Percentiles rank a stretch among this genome's conserved stretches.
Conservation (phyloP, 768 basidiomycete genomes). For the Tephrocybe rancida region DNA sequence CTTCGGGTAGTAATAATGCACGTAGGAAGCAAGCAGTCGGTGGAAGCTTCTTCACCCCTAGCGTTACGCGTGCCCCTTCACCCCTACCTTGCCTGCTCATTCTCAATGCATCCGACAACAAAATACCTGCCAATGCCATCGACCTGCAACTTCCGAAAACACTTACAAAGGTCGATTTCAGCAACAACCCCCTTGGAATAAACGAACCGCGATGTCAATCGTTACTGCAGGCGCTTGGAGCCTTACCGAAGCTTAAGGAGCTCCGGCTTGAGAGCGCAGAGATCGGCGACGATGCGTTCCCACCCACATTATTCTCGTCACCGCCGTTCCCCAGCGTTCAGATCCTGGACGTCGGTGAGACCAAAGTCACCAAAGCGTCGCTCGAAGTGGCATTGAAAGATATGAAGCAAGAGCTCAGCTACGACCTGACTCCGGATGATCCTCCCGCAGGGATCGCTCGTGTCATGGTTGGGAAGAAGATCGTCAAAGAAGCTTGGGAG, state of each 20-base stretch:
- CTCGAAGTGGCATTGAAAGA: slow-evolving; percentile 46
- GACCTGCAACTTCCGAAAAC: slow-evolving; percentile 54
- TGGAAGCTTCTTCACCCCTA: slow-evolving; percentile 65
- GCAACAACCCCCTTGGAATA: slow-evolving; percentile 63
- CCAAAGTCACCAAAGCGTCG: slow-evolving; percentile 51
- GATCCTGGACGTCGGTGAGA: slow-evolving; percentile 69
- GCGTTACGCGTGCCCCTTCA: slow-evolving; percentile 58
- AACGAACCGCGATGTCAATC: slow-evolving; percentile 30
- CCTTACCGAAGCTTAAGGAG: slow-evolving; percentile 56
- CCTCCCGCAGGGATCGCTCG: slow-evolving; percentile 53
- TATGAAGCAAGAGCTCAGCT: slow-evolving; percentile 53
- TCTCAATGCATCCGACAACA: slow-evolving; percentile 71
- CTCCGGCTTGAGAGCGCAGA: slow-evolving; percentile 57
- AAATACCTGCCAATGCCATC: slow-evolving; percentile 55
- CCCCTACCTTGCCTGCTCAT: slow-evolving; percentile 69
- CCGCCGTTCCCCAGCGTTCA: slow-evolving; percentile 52
- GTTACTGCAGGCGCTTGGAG: slow-evolving; percentile 49
- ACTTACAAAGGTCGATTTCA: slow-evolving; percentile 63
- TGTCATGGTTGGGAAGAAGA: slow-evolving; percentile 68
- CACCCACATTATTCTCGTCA: slow-evolving; percentile 37
- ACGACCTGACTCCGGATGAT: slow-evolving; percentile 55
- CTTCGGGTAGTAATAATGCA: slow-evolving; percentile 22
- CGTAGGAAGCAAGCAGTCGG: slow-evolving; percentile 34
- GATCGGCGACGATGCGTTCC: slow-evolving; percentile 63
- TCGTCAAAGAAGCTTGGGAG: slow-evolving; percentile 80